phyloP scores from a whole-genome alignment of 2,329 filamentous ascomycete species.

The Dendrostoma leiphaemia region DNA sequence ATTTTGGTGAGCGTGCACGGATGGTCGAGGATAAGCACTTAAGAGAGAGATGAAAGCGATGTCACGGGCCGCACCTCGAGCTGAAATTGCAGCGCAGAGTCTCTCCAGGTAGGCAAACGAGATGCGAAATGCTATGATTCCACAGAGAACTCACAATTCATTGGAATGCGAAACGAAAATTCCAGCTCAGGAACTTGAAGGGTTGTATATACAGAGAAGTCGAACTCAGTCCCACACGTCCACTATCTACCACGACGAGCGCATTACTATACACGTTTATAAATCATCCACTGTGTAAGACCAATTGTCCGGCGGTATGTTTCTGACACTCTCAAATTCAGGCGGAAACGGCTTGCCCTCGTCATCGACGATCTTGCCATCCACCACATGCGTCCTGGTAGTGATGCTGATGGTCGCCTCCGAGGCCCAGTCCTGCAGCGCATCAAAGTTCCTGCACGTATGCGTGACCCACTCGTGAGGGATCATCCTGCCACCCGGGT shows the following conservation, averaged over 20 bases:
- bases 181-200: no score
- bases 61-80: no score
- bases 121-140: no score
- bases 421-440: not conserved
- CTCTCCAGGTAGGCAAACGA: no score
- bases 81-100: no score
- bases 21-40: no score
- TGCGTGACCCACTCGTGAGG: not conserved
- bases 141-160: no score
- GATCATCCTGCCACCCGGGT: not conserved
- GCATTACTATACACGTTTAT: not conserved
- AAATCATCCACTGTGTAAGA: not conserved
- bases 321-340: not conserved
- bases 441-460: conserved; percentile 1
- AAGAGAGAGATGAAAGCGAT: no score
- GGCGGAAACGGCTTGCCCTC: not conserved
- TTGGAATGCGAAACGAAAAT: no score
- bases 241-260: no score
- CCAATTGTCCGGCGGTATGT: not conserved
- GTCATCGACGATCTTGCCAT: not conserved
- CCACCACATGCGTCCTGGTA: not conserved
- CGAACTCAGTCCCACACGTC: not conserved
- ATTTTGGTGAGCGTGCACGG: no score
- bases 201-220: not conserved
- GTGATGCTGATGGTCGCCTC: not conserved